Conservation (phyloP, 176 grass and related monocot species). For the Raddia guianensis region DNA sequence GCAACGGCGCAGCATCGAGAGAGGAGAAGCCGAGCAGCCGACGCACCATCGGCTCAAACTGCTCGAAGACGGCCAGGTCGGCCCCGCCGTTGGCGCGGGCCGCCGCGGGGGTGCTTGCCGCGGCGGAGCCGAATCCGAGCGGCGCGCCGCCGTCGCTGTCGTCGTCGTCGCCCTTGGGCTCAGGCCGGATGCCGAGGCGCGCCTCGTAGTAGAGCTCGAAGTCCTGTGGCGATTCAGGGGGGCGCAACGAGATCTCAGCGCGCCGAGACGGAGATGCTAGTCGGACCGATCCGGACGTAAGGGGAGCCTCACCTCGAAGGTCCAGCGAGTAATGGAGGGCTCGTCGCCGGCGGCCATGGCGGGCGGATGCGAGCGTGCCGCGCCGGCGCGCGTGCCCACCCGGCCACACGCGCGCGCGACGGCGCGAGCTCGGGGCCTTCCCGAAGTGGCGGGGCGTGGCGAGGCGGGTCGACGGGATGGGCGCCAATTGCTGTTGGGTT, state of each 20-base stretch:
- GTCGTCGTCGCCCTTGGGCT: slow-evolving; percentile 25
- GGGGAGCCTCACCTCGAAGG: slow-evolving; percentile 55
- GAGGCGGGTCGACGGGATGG: background rate
- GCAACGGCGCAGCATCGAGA: background rate
- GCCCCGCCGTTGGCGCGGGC: slow-evolving; percentile 35
- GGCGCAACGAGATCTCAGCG: slow-evolving; percentile 42
- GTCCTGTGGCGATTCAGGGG: slow-evolving; percentile 40
- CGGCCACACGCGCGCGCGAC: background rate
- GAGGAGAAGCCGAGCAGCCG: too few species aligned
- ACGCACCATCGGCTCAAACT: slow-evolving; percentile 58
- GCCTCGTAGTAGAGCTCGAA: slow-evolving; percentile 62
- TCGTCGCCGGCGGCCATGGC: slow-evolving; percentile 54
- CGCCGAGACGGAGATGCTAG: too few species aligned
- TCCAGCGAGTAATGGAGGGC: slow-evolving; percentile 57
- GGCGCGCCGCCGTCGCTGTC: background rate
- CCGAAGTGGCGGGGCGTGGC: slow-evolving; percentile 16
- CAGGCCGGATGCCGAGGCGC: slow-evolving; percentile 54
- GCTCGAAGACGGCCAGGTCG: slow-evolving; percentile 70
- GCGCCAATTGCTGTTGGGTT: background rate
- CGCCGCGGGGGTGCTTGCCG: background rate
- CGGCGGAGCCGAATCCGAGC: slow-evolving; percentile 13
- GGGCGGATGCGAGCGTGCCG: background rate
- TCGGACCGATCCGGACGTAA: too few species aligned
- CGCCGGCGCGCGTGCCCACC: background rate
- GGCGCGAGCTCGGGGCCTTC: slow-evolving; percentile 21